phyloP scores from a whole-genome alignment of 1,139 yeast species.

The Schwanniomyces etchellsii region DNA sequence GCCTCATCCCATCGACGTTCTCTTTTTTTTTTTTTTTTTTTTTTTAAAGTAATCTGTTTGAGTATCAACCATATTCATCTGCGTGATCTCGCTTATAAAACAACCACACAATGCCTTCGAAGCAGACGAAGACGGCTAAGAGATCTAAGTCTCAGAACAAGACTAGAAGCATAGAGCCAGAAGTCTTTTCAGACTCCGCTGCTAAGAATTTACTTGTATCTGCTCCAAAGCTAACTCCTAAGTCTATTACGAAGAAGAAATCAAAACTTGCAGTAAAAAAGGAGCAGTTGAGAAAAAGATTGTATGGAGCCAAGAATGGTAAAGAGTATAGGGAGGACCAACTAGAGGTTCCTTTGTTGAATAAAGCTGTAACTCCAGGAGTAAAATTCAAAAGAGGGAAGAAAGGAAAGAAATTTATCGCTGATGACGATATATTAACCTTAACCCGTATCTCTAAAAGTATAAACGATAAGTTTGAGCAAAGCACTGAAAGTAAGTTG shows the following conservation, averaged over 20 bases:
- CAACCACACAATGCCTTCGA: slow-evolving; percentile 37
- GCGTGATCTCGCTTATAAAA: too few relatives aligned
- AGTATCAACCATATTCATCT: too few relatives aligned
- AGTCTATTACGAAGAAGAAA: slow-evolving; percentile 47
- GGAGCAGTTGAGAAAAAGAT: slow-evolving; percentile 56
- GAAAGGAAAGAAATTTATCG: slow-evolving; percentile 88
- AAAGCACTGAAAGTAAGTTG: slow-evolving; percentile 80
- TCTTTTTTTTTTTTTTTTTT: background rate
- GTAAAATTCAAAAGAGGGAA: slow-evolving; percentile 73
- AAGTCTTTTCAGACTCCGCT: slow-evolving; percentile 54
- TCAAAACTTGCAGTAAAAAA: slow-evolving; percentile 54
- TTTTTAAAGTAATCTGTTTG: too few relatives aligned
- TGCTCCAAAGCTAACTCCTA: slow-evolving; percentile 62
- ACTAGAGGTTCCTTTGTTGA: slow-evolving; percentile 69
- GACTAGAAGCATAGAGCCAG: slow-evolving; percentile 57
- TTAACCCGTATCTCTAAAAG: slow-evolving; percentile 66
- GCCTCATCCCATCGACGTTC: too few relatives aligned
- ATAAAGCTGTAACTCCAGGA: slow-evolving; percentile 82
- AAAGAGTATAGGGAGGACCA: slow-evolving; percentile 72
- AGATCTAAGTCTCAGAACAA: slow-evolving; percentile 47
- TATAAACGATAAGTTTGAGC: slow-evolving; percentile 78
- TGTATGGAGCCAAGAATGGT: slow-evolving; percentile 66
- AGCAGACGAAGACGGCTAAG: slow-evolving; percentile 57
- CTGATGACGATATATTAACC: slow-evolving; percentile 61
- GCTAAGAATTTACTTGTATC: slow-evolving; percentile 61